Evolutionary conservation across 2,329 filamentous ascomycete species (phyloP), one percentile per base, ranked within the genome.

Genomic region (Xylaria sp.): DNA sequence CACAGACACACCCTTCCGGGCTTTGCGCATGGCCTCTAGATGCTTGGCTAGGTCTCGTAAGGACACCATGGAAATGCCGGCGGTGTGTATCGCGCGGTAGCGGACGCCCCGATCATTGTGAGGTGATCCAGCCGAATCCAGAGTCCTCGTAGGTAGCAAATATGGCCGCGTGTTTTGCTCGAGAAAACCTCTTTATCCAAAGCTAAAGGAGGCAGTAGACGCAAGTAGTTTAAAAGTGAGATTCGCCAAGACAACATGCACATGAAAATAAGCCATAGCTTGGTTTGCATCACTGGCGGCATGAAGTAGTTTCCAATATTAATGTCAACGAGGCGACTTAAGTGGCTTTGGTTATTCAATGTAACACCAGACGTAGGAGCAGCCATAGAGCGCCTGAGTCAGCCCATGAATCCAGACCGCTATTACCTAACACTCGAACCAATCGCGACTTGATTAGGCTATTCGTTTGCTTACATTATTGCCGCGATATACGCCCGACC

Each of bases 261-360:
- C 12, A 48, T 25, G 45, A 48, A 7, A 48, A 48, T 48, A 48
- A 48, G 45, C 45, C 45, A 23, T 28, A 48, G 45, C 45, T 48
- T 23, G 23, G 28, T 25, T 28, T 2, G 45, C 25, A 48, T 28
- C 45, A 48, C 12, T 25, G 25, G 10, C n/a, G 23, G 25, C n/a
- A 10, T 28, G 45, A 13, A 28, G 20, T 25, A 28, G 0, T 15
- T 28, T 25, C 5, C 15, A 15, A 46, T 12, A 13, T 25, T 48
- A 48, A 9, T 25, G 15, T 48, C 2, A 4, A 4, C 15, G 6
- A 25, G 20, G 20, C 10, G 20, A 20, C 45, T 6, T 15, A 13
- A n/a, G 45, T 46, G 45, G 45, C 45, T 46, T 25, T 23, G 23
- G 20, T 25, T 9, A 25, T 13, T 25, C 45, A 15, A 28, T 48